These are phyloP conservation scores for Lentinula edodes DNA, from an alignment of 768 basidiomycete species.

Conservation along the genomic window DNA sequence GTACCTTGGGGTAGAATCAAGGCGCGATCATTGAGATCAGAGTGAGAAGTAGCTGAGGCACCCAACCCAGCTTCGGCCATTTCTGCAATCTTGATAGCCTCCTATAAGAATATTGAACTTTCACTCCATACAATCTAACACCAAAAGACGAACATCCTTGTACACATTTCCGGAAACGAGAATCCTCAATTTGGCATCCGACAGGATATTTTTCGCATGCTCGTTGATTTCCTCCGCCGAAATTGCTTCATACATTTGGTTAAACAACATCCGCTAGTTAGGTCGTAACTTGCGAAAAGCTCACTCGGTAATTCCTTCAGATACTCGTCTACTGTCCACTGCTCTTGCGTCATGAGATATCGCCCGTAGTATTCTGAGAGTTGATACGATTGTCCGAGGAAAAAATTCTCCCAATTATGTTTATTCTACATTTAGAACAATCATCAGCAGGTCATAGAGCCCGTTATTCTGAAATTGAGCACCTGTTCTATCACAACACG, in stretches of 20 bases:
- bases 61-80: conserved; percentile 63
- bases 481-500: conserved; percentile 84
- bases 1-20: conserved; percentile 69
- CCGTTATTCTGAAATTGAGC: neutral
- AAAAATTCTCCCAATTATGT: conserved; percentile 82
- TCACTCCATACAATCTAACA: neutral
- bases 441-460: neutral
- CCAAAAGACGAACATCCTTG: conserved; percentile 56
- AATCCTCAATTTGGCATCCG: conserved; percentile 61
- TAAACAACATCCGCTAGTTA: neutral
- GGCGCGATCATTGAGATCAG: conserved; percentile 48
- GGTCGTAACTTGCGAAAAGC: conserved; percentile 20
- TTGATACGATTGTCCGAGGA: conserved; percentile 75
- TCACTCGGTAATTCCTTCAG: conserved; percentile 68
- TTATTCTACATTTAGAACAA: conserved; percentile 42
- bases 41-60: conserved; percentile 45
- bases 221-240: conserved; percentile 63
- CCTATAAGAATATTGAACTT: conserved; percentile 36
- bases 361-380: conserved; percentile 73
- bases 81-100: conserved; percentile 69
- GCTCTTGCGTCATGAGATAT: conserved; percentile 63
- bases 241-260: conserved; percentile 44
- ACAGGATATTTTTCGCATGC: conserved; percentile 56
- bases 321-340: conserved; percentile 77
- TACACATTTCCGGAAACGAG: conserved; percentile 82